Conservation (phyloP, 1,284 basidiomycete genomes). For the Neolentinus lepideus region DNA sequence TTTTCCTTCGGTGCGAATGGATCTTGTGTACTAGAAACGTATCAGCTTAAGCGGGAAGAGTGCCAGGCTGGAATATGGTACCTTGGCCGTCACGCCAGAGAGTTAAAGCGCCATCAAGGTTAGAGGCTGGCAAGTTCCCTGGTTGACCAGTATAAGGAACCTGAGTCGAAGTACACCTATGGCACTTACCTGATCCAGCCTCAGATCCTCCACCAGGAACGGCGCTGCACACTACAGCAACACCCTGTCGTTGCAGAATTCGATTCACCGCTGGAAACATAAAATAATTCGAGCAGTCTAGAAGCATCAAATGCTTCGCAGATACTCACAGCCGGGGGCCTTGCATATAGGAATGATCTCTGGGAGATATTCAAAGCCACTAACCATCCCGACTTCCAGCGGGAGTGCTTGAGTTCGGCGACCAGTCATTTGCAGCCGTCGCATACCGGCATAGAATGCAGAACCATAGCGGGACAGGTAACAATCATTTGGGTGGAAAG, state of each 20-base stretch:
- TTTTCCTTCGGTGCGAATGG: not conserved
- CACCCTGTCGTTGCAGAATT: conserved; percentile 5
- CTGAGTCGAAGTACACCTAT: not conserved
- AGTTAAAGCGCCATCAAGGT: conserved; percentile 4
- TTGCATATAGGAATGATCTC: not conserved
- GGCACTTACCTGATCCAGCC: not conserved
- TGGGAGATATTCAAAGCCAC: not conserved
- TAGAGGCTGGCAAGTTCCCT: not conserved
- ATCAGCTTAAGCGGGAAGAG: not conserved
- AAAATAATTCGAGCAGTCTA: not conserved
- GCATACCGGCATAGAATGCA: not conserved
- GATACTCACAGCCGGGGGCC: conserved; percentile 4
- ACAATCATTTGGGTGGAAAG: not conserved
- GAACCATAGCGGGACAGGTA: not conserved
- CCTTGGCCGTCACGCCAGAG: conserved; percentile 7
- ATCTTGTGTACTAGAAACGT: not conserved
- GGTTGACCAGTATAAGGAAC: not conserved
- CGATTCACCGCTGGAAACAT: conserved; percentile 7
- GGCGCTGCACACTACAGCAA: conserved; percentile 9
- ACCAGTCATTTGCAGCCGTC: not conserved
- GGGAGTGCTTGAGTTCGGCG: not conserved
- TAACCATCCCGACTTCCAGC: not conserved
- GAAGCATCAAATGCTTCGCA: not conserved
- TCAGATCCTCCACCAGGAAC: conserved; percentile 3
- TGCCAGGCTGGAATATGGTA: conserved; percentile 1